These are phyloP conservation scores for Phyllosticta citriasiana DNA, from an alignment of 2,329 filamentous ascomycete genomes.

Conservation along the genomic window DNA sequence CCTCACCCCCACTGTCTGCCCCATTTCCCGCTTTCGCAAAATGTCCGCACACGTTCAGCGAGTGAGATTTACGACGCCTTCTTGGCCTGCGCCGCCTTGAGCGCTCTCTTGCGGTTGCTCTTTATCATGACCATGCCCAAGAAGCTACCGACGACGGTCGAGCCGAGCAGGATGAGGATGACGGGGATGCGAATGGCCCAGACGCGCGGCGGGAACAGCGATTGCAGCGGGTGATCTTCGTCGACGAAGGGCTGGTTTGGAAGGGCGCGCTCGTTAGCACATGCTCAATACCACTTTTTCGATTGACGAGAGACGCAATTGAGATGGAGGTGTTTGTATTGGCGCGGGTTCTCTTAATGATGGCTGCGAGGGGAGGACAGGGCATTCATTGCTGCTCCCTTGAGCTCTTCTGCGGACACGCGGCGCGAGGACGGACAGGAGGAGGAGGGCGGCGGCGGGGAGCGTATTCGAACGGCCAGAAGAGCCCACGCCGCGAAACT, in stretches of 20 bases:
- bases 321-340: not conserved
- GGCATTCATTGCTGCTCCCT: not conserved
- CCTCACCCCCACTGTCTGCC: not conserved
- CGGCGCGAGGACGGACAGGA: not conserved
- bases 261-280: not conserved
- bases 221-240: conserved; percentile 82
- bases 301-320: not conserved
- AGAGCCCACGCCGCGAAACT: conserved; percentile 12
- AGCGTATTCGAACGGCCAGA: conserved; percentile 4
- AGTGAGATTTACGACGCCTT: conserved; percentile 46
- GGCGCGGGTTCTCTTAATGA: not conserved
- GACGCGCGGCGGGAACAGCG: conserved; percentile 90
- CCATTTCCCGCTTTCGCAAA: not conserved
- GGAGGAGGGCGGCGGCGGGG: not conserved
- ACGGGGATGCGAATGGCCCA: conserved; percentile 99
- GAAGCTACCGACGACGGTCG: conserved; percentile 91
- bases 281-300: conserved; percentile 1
- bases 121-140: conserved; percentile 96
- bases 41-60: not conserved
- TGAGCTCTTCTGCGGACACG: not conserved
- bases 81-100: conserved; percentile 87
- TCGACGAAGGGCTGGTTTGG: conserved; percentile 85
- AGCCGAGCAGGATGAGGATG: conserved; percentile 84
- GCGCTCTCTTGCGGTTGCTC: conserved; percentile 94
- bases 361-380: not conserved